Evolutionary conservation across 2,329 filamentous ascomycete species (phyloP).

Genomic region (Aspergillus proliferans): DNA sequence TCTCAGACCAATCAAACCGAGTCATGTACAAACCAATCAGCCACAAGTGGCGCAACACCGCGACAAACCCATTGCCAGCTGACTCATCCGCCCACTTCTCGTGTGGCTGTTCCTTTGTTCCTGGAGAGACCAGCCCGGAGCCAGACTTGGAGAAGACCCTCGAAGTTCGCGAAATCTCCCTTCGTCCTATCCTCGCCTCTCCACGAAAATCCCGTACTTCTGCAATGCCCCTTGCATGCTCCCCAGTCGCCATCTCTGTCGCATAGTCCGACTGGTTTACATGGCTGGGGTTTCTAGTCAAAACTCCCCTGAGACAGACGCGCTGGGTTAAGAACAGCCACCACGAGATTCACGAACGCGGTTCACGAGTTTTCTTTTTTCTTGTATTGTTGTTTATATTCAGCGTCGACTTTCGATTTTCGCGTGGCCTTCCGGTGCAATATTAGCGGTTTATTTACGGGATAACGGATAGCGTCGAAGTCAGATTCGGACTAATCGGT

Average conservation of each 20-base stretch:
- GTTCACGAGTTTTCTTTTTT: too few species aligned
- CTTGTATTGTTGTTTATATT: background rate
- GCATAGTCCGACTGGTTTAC: background rate
- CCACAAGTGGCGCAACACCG: background rate
- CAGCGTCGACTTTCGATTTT: background rate
- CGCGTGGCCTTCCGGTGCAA: background rate
- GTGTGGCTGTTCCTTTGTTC: background rate
- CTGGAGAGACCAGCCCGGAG: background rate
- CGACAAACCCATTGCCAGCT: background rate
- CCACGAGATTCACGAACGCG: too few species aligned
- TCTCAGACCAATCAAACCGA: too few species aligned
- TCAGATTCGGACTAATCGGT: background rate
- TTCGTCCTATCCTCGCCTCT: too few species aligned
- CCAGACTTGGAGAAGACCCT: background rate
- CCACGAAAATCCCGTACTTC: background rate
- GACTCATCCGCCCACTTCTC: background rate
- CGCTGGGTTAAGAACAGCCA: background rate
- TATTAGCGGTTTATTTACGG: too few species aligned
- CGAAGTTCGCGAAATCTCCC: background rate
- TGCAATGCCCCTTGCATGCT: background rate
- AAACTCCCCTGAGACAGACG: background rate
- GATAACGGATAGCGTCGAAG: too few species aligned
- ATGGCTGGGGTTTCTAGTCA: background rate
- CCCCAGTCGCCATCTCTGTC: background rate
- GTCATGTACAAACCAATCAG: background rate